Evolutionary conservation across 2,329 filamentous ascomycete species (phyloP).

Genomic region (Tolypocladium cylindrosporum): DNA sequence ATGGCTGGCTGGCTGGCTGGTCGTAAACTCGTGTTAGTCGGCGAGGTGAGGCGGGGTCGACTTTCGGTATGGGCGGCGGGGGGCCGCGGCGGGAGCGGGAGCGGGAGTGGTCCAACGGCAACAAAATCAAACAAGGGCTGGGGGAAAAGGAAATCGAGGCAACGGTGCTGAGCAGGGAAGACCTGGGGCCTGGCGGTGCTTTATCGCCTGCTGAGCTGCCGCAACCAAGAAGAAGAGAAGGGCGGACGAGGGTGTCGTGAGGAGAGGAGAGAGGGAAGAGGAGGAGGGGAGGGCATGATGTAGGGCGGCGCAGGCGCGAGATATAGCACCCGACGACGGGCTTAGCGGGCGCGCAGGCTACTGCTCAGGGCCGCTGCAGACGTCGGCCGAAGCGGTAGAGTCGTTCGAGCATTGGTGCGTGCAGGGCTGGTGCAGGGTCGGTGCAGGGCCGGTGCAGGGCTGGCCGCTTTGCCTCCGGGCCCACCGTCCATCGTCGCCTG

Average conservation of each 20-base stretch:
- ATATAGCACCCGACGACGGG: background rate
- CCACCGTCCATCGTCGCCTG: background rate
- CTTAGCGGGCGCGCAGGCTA: background rate
- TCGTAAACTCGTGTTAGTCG: background rate
- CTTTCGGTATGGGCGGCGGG: background rate
- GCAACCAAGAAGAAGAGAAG: conserved; percentile 47
- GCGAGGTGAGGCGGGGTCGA: background rate
- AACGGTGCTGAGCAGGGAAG: conserved; percentile 40
- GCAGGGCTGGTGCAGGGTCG: no score
- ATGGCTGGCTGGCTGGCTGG: background rate
- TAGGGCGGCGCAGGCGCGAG: conserved; percentile 5
- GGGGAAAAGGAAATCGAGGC: conserved; percentile 34
- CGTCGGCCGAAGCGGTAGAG: background rate
- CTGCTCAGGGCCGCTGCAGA: background rate
- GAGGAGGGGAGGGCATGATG: conserved; percentile 38
- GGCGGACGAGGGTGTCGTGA: conserved; percentile 49
- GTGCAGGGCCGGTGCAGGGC: background rate
- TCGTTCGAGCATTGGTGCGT: background rate
- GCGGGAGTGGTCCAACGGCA: conserved; percentile 22
- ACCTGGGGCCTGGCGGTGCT: conserved; percentile 9
- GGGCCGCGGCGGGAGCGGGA: conserved; percentile 8
- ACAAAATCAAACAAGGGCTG: conserved; percentile 30
- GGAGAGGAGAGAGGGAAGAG: conserved; percentile 32
- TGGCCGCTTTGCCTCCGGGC: background rate
- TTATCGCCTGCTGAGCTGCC: conserved; percentile 49